Percentiles rank a stretch among this genome's conserved stretches.
Evolutionary conservation across 2,329 filamentous ascomycete species (phyloP).

Genomic region (Colletotrichum eremochloae): DNA sequence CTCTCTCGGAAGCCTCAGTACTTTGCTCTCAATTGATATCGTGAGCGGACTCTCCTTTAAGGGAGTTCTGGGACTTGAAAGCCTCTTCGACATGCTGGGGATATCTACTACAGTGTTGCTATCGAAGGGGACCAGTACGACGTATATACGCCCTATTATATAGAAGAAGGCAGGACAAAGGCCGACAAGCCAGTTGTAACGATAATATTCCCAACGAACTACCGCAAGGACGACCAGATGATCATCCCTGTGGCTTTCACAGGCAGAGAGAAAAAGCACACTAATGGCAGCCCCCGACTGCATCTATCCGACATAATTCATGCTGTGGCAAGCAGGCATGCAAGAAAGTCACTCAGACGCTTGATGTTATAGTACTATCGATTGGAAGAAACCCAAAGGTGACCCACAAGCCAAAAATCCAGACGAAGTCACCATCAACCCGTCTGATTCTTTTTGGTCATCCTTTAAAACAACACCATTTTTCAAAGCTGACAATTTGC

Average conservation of each 20-base stretch:
- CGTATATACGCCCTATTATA: not conserved
- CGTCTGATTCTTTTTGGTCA: not conserved
- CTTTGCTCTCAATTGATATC: conserved; percentile 45
- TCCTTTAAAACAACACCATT: not conserved
- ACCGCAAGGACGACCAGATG: accelerated
- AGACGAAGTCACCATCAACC: not conserved
- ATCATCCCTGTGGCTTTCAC: not conserved
- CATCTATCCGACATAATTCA: not conserved
- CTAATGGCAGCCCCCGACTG: not conserved
- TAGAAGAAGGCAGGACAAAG: too few species aligned
- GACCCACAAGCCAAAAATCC: not conserved
- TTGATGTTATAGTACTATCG: not conserved
- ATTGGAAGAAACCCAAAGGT: not conserved
- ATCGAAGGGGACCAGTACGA: not conserved
- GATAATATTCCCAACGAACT: not conserved
- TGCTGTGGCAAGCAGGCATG: not conserved
- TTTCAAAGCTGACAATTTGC: not conserved
- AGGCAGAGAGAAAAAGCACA: not conserved
- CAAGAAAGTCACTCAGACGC: not conserved
- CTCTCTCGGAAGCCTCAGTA: conserved; percentile 38
- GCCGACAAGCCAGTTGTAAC: not conserved
- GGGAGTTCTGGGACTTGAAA: conserved; percentile 43
- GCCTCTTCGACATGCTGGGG: too few species aligned
- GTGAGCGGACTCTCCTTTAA: conserved; percentile 48
- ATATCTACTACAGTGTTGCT: too few species aligned